Percentiles rank a stretch among this genome's conserved stretches.
Conservation (phyloP, 495 filamentous ascomycete species). For the Pyrenula aspistea region DNA sequence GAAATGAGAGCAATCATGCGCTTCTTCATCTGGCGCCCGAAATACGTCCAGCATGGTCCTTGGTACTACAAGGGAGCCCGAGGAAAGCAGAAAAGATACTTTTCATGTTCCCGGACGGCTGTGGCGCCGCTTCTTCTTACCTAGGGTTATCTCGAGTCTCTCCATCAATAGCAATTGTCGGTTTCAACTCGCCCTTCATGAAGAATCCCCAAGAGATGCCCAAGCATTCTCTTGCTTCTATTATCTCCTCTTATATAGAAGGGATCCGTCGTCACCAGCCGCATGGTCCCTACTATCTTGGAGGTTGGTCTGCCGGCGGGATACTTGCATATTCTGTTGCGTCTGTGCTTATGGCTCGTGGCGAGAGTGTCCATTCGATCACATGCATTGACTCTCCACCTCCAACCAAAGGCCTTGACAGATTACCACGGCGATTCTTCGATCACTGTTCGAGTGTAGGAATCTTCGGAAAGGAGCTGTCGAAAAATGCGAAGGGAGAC, state of each 20-base stretch:
- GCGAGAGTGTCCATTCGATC: slow-evolving; percentile 18
- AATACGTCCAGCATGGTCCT: slow-evolving; percentile 36
- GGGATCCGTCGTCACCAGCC: slow-evolving; percentile 55
- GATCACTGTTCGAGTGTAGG: slow-evolving; percentile 27
- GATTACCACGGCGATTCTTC: slow-evolving; percentile 17
- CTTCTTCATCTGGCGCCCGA: slow-evolving; percentile 5
- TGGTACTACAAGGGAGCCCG: slow-evolving; percentile 33
- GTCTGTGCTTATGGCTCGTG: slow-evolving; percentile 14
- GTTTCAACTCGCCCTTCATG: slow-evolving; percentile 54
- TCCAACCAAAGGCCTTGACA: slow-evolving; percentile 13
- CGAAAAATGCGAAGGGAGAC: slow-evolving; percentile 24
- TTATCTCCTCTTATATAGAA: slow-evolving; percentile 41
- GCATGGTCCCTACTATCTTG: slow-evolving; percentile 53
- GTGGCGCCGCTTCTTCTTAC: slow-evolving; percentile 57
- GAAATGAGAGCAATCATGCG: slow-evolving; percentile 10
- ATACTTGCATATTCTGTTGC: slow-evolving; percentile 28
- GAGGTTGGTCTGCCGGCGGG: slow-evolving; percentile 43
- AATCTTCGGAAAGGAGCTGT: slow-evolving; percentile 24
- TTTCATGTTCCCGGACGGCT: slow-evolving; percentile 69
- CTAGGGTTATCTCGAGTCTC: slow-evolving; percentile 30
- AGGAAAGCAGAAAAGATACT: slow-evolving; percentile 49
- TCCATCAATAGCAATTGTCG: slow-evolving; percentile 38
- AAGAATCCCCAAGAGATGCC: slow-evolving; percentile 37
- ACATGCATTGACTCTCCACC: slow-evolving; percentile 24
- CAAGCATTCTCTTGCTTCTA: slow-evolving; percentile 8